Conservation (phyloP, 345 rosid genomes). For the Salix caprea region DNA sequence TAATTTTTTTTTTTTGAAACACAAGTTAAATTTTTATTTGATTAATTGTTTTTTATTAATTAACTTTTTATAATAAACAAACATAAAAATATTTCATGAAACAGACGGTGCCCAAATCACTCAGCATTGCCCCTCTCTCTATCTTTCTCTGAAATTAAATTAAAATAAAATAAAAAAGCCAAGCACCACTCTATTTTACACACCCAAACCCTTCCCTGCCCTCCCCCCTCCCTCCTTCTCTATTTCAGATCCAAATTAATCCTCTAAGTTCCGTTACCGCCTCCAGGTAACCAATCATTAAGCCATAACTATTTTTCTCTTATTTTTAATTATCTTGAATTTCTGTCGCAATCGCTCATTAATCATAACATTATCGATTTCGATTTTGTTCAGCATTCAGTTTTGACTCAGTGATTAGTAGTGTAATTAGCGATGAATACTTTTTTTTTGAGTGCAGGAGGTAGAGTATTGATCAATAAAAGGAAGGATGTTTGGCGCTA, state of each 20-base stretch:
- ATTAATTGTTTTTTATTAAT: no score
- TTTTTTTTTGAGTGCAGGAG: constrained; percentile 15
- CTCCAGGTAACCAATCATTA: not conserved
- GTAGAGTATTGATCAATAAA: constrained; percentile 2
- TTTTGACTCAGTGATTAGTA: no score
- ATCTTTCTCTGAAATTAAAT: no score
- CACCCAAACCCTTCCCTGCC: not conserved
- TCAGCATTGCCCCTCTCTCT: no score
- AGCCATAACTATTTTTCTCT: not conserved
- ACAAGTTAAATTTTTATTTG: no score
- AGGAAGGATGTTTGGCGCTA: constrained; percentile 54
- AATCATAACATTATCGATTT: not conserved
- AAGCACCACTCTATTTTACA: not conserved
- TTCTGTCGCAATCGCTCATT: not conserved
- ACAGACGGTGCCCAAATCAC: no score
- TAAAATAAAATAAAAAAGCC: not conserved
- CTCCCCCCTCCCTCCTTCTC: not conserved
- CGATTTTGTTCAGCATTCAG: no score
- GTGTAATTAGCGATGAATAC: not conserved
- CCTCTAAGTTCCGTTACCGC: not conserved
- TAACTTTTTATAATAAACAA: no score
- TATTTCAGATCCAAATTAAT: not conserved
- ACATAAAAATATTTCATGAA: no score
- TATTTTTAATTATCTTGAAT: not conserved
- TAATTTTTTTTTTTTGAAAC: no score